Percentiles rank a stretch among this genome's conserved stretches.
Conservation (phyloP, 805 yeast species). For the Zygosaccharomyces pseudorouxii region DNA sequence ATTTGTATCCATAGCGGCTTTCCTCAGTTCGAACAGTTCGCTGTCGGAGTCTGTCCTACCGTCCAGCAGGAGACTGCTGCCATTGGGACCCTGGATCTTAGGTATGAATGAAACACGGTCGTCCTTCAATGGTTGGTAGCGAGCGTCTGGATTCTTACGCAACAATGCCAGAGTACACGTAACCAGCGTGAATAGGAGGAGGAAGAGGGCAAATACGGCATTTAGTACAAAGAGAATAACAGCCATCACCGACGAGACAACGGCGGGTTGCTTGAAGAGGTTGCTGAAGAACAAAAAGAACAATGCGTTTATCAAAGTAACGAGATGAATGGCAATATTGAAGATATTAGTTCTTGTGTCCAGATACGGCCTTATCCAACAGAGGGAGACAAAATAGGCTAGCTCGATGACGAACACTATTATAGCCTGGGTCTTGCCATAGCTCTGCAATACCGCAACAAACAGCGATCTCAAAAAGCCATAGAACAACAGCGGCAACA, state of each 20-base stretch:
- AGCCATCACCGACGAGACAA: constrained; percentile 90
- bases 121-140: constrained; percentile 94
- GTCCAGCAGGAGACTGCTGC: constrained; percentile 17
- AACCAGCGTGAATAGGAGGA: constrained; percentile 79
- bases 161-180: constrained; percentile 81
- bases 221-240: constrained; percentile 83
- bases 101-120: constrained; percentile 95
- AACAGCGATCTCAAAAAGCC: constrained; percentile 70
- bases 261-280: constrained; percentile 74
- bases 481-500: constrained; percentile 59
- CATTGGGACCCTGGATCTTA: constrained; percentile 42
- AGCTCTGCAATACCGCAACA: constrained; percentile 77
- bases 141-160: constrained; percentile 88
- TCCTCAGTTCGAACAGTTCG: constrained; percentile 35
- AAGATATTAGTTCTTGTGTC: constrained; percentile 92
- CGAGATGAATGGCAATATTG: constrained; percentile 78
- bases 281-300: constrained; percentile 87
- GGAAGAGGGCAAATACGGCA: constrained; percentile 79
- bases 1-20: constrained; percentile 36
- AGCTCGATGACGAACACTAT: constrained; percentile 73
- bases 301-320: constrained; percentile 75
- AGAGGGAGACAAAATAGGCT: constrained; percentile 56
- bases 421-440: constrained; percentile 80
- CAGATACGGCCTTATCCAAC: constrained; percentile 82
- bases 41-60: constrained; percentile 27